These are phyloP conservation scores for Rhizoclosmatium sp. DNA, from an alignment of 192 early-diverging fungal species.

Conservation along the genomic window DNA sequence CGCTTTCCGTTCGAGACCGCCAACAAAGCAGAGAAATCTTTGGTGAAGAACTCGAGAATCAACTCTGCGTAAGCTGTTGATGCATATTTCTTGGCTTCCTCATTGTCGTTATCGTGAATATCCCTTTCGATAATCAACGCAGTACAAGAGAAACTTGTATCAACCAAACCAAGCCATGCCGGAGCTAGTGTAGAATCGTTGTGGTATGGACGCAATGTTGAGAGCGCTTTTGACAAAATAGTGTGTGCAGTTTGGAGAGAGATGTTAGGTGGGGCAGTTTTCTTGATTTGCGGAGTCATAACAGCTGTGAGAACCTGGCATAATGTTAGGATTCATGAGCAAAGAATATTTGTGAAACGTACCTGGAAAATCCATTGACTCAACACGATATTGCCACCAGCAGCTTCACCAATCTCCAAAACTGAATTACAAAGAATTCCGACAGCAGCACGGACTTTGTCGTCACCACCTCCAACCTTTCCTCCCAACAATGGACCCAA, in stretches of 20 bases:
- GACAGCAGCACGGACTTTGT: conserved; percentile 48
- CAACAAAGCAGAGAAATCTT: conserved; percentile 46
- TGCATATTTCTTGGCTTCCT: conserved; percentile 41
- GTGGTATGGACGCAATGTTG: conserved; percentile 76
- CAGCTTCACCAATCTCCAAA: conserved; percentile 60
- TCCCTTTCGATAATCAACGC: conserved; percentile 55
- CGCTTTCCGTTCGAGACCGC: conserved; percentile 42
- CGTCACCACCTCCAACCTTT: conserved; percentile 50
- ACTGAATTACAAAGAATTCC: conserved; percentile 72
- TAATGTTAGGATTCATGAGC: background rate
- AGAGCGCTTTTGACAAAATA: conserved; percentile 19
- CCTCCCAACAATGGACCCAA: conserved; percentile 50
- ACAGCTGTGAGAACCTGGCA: conserved; percentile 13
- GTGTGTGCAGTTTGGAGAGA: conserved; percentile 5
- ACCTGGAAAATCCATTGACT: conserved; percentile 82
- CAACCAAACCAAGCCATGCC: conserved; percentile 84
- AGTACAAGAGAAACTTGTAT: conserved; percentile 74
- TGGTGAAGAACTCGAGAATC: conserved; percentile 40
- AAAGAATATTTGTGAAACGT: conserved; percentile 8
- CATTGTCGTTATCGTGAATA: conserved; percentile 14
- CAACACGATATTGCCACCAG: conserved; percentile 80
- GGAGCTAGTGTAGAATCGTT: conserved; percentile 84
- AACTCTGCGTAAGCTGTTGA: conserved; percentile 49
- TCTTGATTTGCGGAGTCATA: background rate
- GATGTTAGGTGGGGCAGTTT: conserved; percentile 17